Evolutionary conservation across 192 early-diverging fungal genomes (phyloP).

Genomic region (Obelidium mucronatum): DNA sequence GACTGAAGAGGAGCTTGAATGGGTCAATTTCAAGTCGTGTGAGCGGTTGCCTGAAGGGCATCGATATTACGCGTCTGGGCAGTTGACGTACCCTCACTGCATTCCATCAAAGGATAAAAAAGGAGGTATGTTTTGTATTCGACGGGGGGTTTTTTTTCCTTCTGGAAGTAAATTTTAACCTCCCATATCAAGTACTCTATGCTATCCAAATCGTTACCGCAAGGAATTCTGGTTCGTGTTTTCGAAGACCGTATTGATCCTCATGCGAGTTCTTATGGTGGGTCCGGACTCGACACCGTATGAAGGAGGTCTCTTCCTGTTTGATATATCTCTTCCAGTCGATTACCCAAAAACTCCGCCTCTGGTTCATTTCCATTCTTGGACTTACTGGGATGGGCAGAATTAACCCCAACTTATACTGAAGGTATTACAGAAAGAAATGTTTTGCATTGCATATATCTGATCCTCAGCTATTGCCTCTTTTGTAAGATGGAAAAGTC

Average conservation of each 20-base stretch:
- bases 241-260: conserved; percentile 65
- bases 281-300: conserved; percentile 67
- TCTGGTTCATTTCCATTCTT: conserved; percentile 59
- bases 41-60: conserved; percentile 11
- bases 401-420: conserved; percentile 68
- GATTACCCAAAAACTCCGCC: conserved; percentile 64
- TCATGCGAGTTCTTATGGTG: conserved; percentile 60
- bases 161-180: conserved; percentile 31
- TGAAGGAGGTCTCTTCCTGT: conserved; percentile 64
- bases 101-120: conserved; percentile 35
- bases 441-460: too few relatives aligned
- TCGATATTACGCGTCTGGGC: not conserved
- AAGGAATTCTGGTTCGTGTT: conserved; percentile 64
- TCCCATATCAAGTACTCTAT: conserved; percentile 55
- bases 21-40: conserved; percentile 15
- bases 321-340: conserved; percentile 60
- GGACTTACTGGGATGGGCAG: conserved; percentile 62
- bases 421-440: conserved; percentile 53
- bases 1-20: conserved; percentile 2
- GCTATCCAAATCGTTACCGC: conserved; percentile 55
- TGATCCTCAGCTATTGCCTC: too few relatives aligned
- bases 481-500: conserved; percentile 60
- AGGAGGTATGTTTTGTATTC: conserved; percentile 26
- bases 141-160: conserved; percentile 27
- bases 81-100: not conserved